These are phyloP conservation scores for Moringa oleifera DNA, from an alignment of 345 rosid genomes.

Conservation along the genomic window DNA sequence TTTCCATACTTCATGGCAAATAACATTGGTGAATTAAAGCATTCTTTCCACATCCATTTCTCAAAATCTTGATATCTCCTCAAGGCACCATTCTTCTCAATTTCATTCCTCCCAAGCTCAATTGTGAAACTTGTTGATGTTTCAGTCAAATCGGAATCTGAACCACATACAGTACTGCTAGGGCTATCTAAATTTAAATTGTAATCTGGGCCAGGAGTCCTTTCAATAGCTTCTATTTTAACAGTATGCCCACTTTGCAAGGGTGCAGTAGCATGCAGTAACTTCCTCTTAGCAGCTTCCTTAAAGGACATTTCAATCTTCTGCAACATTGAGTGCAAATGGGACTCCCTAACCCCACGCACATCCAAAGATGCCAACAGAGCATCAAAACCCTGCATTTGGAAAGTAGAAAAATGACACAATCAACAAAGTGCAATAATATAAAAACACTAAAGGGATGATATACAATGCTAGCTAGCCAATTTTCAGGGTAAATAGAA, in stretches of 20 bases:
- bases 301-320: constrained; percentile 66
- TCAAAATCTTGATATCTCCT: constrained; percentile 69
- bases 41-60: constrained; percentile 76
- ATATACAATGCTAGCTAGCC: background rate
- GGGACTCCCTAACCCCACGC: constrained; percentile 77
- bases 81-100: constrained; percentile 37
- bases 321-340: constrained; percentile 61
- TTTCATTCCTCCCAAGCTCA: constrained; percentile 47
- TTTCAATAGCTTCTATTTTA: constrained; percentile 30
- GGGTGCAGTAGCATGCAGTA: constrained; percentile 1
- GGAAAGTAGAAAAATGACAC: background rate
- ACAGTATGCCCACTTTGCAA: constrained; percentile 9
- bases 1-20: constrained; percentile 54
- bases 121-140: constrained; percentile 57
- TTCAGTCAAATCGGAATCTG: constrained; percentile 41
- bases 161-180: constrained; percentile 28
- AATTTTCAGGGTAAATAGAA: background rate
- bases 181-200: constrained; percentile 25
- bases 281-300: constrained; percentile 47
- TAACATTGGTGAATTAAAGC: constrained; percentile 31
- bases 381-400: constrained; percentile 61
- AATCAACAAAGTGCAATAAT: background rate
- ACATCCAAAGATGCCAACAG: constrained; percentile 65
- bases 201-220: constrained; percentile 14
- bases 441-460: background rate